A percentile compares a stretch with the other conserved stretches of the same genome.
Evolutionary conservation across 2,329 filamentous ascomycete species (phyloP).

Genomic region (Microdochium bolleyi): DNA sequence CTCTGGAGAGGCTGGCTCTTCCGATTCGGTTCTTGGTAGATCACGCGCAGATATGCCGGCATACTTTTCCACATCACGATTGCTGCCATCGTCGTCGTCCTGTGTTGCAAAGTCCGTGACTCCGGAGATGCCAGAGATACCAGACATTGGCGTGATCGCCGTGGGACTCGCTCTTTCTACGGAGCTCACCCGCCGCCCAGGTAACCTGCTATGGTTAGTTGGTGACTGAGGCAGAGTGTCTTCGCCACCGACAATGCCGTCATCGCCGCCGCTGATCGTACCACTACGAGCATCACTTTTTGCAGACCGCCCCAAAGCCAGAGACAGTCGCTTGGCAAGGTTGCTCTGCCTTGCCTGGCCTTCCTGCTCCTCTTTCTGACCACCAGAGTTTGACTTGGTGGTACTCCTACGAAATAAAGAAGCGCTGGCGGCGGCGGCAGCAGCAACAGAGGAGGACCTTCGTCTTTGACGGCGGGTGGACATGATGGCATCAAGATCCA

Average conservation of each 20-base stretch:
- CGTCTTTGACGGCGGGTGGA: not conserved
- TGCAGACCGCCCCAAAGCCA: not conserved
- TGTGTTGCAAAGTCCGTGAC: not conserved
- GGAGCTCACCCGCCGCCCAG: not conserved
- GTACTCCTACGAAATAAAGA: not conserved
- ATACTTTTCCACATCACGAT: not conserved
- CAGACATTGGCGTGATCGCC: not conserved
- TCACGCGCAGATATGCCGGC: too few relatives aligned
- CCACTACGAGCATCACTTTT: too few relatives aligned
- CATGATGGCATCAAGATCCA: conserved; percentile 33
- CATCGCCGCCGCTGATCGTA: not conserved
- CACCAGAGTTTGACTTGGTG: not conserved
- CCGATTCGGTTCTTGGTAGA: not conserved
- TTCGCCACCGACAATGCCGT: not conserved
- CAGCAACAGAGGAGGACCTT: not conserved
- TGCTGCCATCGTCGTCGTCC: not conserved
- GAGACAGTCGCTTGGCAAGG: not conserved
- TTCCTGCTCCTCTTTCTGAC: not conserved
- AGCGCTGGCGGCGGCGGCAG: not conserved
- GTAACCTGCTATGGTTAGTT: too few relatives aligned
- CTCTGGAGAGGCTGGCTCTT: too few relatives aligned
- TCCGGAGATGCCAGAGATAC: not conserved
- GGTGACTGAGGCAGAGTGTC: not conserved
- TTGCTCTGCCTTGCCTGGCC: not conserved
- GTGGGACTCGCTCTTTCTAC: not conserved